phyloP scores from a whole-genome alignment of 2,329 filamentous ascomycete genomes.

The Phoma sp. region DNA sequence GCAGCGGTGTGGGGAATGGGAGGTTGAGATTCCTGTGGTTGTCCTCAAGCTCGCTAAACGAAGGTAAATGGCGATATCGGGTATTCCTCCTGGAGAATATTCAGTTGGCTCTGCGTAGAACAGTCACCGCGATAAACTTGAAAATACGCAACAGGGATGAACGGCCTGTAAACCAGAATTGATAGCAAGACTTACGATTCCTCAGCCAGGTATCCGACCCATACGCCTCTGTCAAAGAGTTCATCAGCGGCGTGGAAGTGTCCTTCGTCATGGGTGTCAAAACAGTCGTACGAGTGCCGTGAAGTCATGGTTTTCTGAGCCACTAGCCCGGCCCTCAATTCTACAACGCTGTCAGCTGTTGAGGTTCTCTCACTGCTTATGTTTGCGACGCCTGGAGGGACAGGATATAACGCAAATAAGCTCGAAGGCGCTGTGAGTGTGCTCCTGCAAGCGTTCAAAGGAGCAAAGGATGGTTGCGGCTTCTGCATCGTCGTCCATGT shows the following conservation, averaged over 20 bases:
- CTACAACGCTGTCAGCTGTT: background rate
- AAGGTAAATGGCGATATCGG: slow-evolving; percentile 1
- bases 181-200: slow-evolving; percentile 1
- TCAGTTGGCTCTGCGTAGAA: background rate
- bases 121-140: background rate
- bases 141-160: no score
- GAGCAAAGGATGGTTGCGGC: background rate
- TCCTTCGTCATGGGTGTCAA: slow-evolving; percentile 17
- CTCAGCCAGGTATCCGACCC: slow-evolving; percentile 30
- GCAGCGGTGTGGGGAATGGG: background rate
- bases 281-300: slow-evolving; percentile 9
- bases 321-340: background rate
- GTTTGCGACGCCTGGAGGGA: background rate
- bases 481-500: background rate
- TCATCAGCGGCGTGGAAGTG: slow-evolving; percentile 22
- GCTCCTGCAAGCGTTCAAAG: background rate
- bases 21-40: background rate
- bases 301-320: background rate
- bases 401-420: background rate
- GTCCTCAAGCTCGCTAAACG: slow-evolving; percentile 1
- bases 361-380: background rate
- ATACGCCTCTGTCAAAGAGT: slow-evolving; percentile 25
- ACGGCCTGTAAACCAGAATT: background rate
- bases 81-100: background rate
- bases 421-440: background rate